A percentile compares a stretch with the other conserved stretches of the same genome.
phyloP scores from a whole-genome alignment of 441 rosid genomes.

The Kokia cookei region DNA sequence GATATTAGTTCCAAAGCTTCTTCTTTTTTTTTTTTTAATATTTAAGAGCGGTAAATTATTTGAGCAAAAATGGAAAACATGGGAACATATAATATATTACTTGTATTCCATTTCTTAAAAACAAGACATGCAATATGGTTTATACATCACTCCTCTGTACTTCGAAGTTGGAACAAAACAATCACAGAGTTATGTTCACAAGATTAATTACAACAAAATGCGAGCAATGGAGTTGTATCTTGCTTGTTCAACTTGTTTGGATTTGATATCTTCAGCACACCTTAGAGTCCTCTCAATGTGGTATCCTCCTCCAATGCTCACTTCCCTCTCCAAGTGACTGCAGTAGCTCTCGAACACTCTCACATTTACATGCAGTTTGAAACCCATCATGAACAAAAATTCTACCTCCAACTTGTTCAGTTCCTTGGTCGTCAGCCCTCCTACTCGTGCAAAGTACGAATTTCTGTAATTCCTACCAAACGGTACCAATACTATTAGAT shows the following conservation, averaged over 20 bases:
- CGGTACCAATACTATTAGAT: neutral
- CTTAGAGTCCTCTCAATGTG: constrained; percentile 77
- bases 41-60: no score
- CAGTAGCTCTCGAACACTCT: constrained; percentile 90
- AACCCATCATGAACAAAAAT: constrained; percentile 74
- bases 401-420: constrained; percentile 73
- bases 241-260: constrained; percentile 38
- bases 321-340: constrained; percentile 83
- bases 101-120: no score
- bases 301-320: constrained; percentile 77
- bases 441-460: constrained; percentile 76
- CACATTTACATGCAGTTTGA: constrained; percentile 80
- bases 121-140: neutral
- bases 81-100: no score
- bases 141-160: neutral
- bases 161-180: neutral
- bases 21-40: no score
- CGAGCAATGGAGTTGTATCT: constrained; percentile 46
- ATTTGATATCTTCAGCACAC: constrained; percentile 79
- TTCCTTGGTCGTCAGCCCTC: constrained; percentile 64
- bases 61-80: no score
- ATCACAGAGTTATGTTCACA: neutral
- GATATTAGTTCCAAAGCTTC: no score
- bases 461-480: constrained; percentile 62
- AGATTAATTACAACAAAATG: constrained; percentile 36